These are phyloP conservation scores for Cladosporium oxysporum DNA, from an alignment of 2,329 filamentous ascomycete genomes.

Conservation along the genomic window DNA sequence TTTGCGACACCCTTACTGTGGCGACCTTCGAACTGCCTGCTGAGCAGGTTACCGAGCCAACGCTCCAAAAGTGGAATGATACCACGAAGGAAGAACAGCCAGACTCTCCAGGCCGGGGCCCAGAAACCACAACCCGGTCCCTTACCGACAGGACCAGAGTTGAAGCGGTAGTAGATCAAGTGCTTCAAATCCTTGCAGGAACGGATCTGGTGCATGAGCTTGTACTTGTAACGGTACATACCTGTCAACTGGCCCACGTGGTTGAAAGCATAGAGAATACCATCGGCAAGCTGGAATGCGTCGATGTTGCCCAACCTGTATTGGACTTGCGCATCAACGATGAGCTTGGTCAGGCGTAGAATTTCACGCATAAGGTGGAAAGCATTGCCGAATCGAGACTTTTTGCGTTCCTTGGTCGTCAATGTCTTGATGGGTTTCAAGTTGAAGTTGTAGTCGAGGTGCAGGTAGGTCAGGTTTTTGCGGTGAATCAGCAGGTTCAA, in stretches of 20 bases:
- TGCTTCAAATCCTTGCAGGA: constrained; percentile 99
- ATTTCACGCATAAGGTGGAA: constrained; percentile 99
- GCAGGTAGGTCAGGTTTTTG: constrained; percentile 96
- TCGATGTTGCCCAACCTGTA: constrained; percentile 97
- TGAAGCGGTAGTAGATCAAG: constrained; percentile 98
- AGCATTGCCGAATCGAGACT: constrained; percentile 97
- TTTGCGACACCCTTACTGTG: constrained; percentile 99
- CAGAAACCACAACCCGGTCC: constrained; percentile 98
- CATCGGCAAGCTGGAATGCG: constrained; percentile 96
- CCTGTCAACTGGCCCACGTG: constrained; percentile 97
- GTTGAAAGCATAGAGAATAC: constrained; percentile 99
- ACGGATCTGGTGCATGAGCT: constrained; percentile 99
- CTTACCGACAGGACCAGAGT: constrained; percentile 93
- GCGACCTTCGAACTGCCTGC: constrained; percentile 95
- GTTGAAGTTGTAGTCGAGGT: constrained; percentile 99
- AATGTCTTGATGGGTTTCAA: constrained; percentile 97
- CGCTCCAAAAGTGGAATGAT: constrained; percentile 95
- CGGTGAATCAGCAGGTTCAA: constrained; percentile 94
- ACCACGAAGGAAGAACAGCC: constrained; percentile 98
- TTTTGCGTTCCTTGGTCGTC: constrained; percentile 98
- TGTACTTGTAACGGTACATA: constrained; percentile 99
- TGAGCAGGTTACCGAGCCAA: constrained; percentile 95
- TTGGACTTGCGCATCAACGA: constrained; percentile 97
- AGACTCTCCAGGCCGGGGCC: constrained; percentile 97
- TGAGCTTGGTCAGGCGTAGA: constrained; percentile 89